Conservation (phyloP, 495 filamentous ascomycete species). For the Annulohypoxylon bovei region DNA sequence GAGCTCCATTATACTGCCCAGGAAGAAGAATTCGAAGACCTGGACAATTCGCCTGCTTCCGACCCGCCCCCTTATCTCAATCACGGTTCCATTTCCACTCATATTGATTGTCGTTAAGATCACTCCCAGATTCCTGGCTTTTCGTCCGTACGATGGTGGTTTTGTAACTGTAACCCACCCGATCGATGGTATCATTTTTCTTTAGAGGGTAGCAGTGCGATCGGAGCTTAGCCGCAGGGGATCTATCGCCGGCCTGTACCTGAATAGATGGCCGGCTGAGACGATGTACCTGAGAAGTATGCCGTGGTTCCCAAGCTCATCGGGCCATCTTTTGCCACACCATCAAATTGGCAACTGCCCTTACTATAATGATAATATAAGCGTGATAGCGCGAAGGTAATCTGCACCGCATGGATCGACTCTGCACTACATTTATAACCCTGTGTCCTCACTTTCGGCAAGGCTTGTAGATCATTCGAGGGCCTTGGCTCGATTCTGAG, state of each 20-base stretch:
- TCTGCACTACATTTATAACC: constrained; percentile 6
- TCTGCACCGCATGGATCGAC: constrained; percentile 14
- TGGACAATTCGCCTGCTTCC: constrained; percentile 6
- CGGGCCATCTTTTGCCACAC: neutral
- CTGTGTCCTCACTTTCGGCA: constrained; percentile 17
- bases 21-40: neutral
- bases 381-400: constrained; percentile 3
- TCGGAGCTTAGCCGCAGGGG: constrained; percentile 29
- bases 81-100: constrained; percentile 13
- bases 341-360: constrained; percentile 11
- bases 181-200: constrained; percentile 35
- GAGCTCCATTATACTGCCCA: constrained; percentile 13
- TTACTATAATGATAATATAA: constrained; percentile 7
- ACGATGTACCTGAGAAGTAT: constrained; percentile 3
- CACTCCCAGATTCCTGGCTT: constrained; percentile 36
- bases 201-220: constrained; percentile 17
- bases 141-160: constrained; percentile 15
- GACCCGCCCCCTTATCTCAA: neutral
- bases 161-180: constrained; percentile 33
- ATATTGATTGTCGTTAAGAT: constrained; percentile 2
- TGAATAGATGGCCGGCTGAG: neutral
- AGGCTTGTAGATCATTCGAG: constrained; percentile 37
- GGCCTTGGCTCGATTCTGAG: constrained; percentile 33
- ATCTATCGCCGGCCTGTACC: constrained; percentile 2
- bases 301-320: neutral